Base-by-base conservation (phyloP, 2,329 filamentous ascomycete species). In the Erysiphe neolycopersici region DNA sequence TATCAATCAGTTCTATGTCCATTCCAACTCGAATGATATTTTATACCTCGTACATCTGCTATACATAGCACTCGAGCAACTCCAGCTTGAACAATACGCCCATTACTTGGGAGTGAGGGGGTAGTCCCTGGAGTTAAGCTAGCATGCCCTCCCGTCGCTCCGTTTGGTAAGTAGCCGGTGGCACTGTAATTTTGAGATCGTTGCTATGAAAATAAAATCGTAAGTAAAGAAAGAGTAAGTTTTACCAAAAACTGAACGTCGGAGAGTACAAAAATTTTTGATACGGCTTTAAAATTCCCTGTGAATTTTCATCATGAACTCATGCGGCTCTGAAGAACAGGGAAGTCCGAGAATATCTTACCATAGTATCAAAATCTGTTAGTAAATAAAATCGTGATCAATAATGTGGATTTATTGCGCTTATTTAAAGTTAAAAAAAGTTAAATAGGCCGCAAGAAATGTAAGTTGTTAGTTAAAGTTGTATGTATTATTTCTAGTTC, bases 31-130 rank as follows among this genome's bases (percentile, higher is more conserved):
- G 39, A 46, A 17, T 30, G 31, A 19, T 36, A 26, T 30, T 42
- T 44, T 51, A 62, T 62, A 79, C 75, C 75, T 71, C 75, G 68
- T 56, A 79, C 75, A 60, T 79, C 75, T 49, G 75, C 75, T 58
- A 79, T 73, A 58, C 75, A 79, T 43, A 79, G 66, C 43, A 79
- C 68, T 60, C 75, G 66, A 48, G 75, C 69, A 36, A 73, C 71
- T 16, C 73, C 73, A 44, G 66, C 71, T 58, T 78, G 71, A 54
- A 78, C 64, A 50, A 78, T 59, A 49, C 73, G 70, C 47, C 73
- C 73, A 57, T 77, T 73, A 59, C 77, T 77, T 45, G 73, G 73
- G 46, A 77, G 64, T 44, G 77, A 68, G 50, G 73, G 73, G 38
- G 69, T 67, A 50, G 72, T 73, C 56, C 72, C 72, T 36, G 70